Conservation (phyloP, 2,329 filamentous ascomycete species). For the Xylaria sp. region DNA sequence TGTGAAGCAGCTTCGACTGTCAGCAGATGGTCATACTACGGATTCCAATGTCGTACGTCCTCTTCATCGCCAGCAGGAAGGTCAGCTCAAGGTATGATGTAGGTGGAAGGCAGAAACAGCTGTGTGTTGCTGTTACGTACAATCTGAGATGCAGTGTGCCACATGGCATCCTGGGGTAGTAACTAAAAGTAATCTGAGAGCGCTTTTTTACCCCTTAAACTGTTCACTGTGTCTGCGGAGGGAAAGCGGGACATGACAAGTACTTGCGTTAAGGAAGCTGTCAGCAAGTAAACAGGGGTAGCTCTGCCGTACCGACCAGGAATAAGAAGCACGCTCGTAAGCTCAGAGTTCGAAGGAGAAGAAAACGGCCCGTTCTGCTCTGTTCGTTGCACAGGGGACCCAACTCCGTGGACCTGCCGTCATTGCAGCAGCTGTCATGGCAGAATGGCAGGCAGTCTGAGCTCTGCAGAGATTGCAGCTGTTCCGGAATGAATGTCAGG, state of each 20-base stretch:
- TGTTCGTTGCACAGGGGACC: not conserved
- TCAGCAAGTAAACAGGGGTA: not conserved
- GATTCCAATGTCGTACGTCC: too few relatives aligned
- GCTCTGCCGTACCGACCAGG: not conserved
- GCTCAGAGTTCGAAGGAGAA: not conserved
- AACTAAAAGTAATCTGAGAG: constrained; percentile 10
- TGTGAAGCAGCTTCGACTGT: too few relatives aligned
- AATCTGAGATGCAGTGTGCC: constrained; percentile 7
- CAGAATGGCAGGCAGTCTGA: not conserved
- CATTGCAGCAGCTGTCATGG: not conserved
- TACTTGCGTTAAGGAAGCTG: not conserved
- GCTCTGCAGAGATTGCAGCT: not conserved
- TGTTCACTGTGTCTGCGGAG: not conserved
- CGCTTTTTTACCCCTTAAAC: constrained; percentile 1
- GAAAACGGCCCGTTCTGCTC: not conserved
- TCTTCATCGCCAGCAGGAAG: too few relatives aligned
- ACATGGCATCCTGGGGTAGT: constrained; percentile 6
- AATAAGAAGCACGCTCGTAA: not conserved
- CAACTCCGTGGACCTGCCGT: not conserved
- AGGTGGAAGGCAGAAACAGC: not conserved
- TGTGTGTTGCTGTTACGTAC: not conserved
- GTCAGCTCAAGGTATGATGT: not conserved
- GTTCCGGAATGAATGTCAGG: not conserved
- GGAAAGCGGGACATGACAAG: not conserved
- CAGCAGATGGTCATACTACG: too few relatives aligned